Conservation (phyloP, 75 land plant genomes). For the Selaginella moellendorffii region DNA sequence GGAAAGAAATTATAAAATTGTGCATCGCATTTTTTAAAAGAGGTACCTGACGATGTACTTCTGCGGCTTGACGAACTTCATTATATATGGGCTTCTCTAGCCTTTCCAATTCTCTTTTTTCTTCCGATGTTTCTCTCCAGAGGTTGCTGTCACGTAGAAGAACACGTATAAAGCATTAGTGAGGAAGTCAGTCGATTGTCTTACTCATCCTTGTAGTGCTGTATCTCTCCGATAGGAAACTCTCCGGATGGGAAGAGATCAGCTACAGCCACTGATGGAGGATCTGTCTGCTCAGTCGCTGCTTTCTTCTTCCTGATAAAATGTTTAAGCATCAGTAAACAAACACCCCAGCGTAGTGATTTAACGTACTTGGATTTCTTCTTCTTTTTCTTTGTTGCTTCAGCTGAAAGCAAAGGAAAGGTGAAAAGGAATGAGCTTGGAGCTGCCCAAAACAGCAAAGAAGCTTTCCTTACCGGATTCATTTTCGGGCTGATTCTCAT, state of each 20-base stretch:
- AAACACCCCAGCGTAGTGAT: not conserved
- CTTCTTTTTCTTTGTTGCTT: constrained; percentile 81
- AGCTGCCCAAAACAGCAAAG: not conserved
- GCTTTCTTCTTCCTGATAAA: constrained; percentile 39
- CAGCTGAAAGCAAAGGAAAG: constrained; percentile 22
- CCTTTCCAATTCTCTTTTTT: constrained; percentile 86
- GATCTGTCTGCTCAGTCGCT: constrained; percentile 72
- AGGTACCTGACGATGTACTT: constrained; percentile 93
- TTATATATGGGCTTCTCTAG: constrained; percentile 87
- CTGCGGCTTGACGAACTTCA: constrained; percentile 85
- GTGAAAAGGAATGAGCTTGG: not conserved
- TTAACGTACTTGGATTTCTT: constrained; percentile 77
- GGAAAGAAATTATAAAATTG: too few relatives aligned
- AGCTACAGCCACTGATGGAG: constrained; percentile 76
- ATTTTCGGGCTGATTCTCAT: not conserved
- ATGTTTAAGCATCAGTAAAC: not conserved
- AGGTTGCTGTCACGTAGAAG: constrained; percentile 40
- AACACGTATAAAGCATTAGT: not conserved
- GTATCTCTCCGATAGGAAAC: constrained; percentile 95
- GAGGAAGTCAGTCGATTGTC: constrained; percentile 10
- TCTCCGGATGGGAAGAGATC: constrained; percentile 89
- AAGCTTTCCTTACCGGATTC: not conserved
- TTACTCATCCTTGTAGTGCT: constrained; percentile 90
- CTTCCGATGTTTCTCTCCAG: constrained; percentile 92
- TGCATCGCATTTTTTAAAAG: too few relatives aligned